Percentiles rank a stretch among this genome's conserved stretches.
Evolutionary conservation across 768 basidiomycete genomes (phyloP).

Genomic region (Galerina sulciceps): DNA sequence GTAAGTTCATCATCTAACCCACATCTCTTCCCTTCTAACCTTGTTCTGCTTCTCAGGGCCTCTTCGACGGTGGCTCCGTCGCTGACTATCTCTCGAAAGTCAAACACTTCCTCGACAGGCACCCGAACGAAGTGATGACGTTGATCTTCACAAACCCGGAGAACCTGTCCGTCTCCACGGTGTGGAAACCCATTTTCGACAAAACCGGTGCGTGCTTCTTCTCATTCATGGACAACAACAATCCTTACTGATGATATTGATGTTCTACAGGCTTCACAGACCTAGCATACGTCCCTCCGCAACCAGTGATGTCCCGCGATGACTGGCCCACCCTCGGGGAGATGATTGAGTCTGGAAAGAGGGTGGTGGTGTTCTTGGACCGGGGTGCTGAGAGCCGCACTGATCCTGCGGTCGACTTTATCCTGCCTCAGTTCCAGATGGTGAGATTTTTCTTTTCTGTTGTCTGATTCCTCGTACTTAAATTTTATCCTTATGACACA

Average conservation of each 20-base stretch:
- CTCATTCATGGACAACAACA: background rate
- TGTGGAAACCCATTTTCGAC: conserved; percentile 59
- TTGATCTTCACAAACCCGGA: conserved; percentile 71
- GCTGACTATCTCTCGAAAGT: conserved; percentile 52
- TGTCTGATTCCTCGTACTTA: background rate
- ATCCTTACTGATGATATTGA: background rate
- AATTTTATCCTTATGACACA: conserved; percentile 13
- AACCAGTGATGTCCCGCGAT: conserved; percentile 40
- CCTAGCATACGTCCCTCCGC: conserved; percentile 55
- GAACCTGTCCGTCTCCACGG: conserved; percentile 43
- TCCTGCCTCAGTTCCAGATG: conserved; percentile 63
- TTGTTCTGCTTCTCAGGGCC: conserved; percentile 18
- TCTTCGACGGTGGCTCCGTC: conserved; percentile 59
- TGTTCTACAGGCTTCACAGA: conserved; percentile 35
- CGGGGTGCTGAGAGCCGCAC: conserved; percentile 39
- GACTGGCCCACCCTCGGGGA: conserved; percentile 68
- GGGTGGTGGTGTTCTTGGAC: conserved; percentile 67
- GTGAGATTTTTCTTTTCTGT: conserved; percentile 23
- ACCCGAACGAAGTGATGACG: conserved; percentile 69
- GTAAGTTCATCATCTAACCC: conserved; percentile 3
- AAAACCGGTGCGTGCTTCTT: conserved; percentile 41
- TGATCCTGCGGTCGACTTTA: conserved; percentile 42
- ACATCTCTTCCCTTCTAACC: background rate
- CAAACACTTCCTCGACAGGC: conserved; percentile 55
- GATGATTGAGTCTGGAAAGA: conserved; percentile 59